Conservation (phyloP, 257 asterid species). For the Verbascum thapsus region DNA sequence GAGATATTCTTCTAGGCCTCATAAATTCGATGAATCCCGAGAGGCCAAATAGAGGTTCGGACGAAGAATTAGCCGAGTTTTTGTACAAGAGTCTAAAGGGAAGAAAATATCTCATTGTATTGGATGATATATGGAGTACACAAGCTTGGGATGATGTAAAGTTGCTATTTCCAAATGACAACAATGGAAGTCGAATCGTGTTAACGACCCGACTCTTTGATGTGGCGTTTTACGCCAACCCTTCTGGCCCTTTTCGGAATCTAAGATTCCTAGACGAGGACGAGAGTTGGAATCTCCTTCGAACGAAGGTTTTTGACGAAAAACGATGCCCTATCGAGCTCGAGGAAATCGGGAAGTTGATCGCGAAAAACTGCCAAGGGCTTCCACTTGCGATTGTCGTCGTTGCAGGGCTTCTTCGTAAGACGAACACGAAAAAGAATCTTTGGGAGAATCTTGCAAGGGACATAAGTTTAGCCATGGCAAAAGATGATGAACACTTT, state of each 20-base stretch:
- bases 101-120: constrained; percentile 33
- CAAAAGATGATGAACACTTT: constrained; percentile 25
- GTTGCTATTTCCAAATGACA: constrained; percentile 35
- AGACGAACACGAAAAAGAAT: constrained; percentile 7
- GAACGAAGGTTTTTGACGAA: constrained; percentile 30
- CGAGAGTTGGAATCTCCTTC: constrained; percentile 37
- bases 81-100: constrained; percentile 34
- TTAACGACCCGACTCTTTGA: constrained; percentile 33
- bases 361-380: constrained; percentile 35
- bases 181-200: constrained; percentile 33
- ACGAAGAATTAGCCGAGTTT: constrained; percentile 1
- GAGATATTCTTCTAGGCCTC: constrained; percentile 25
- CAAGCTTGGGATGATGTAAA: constrained; percentile 36
- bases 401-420: constrained; percentile 35
- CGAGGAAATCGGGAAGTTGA: constrained; percentile 31
- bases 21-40: constrained; percentile 17
- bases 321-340: constrained; percentile 28
- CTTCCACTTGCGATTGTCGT: constrained; percentile 35
- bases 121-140: constrained; percentile 39
- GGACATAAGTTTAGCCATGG: constrained; percentile 24
- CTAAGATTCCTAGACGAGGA: constrained; percentile 32
- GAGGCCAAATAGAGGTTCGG: not conserved
- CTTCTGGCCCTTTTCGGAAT: constrained; percentile 18
- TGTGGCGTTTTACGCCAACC: constrained; percentile 27
- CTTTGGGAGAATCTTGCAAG: constrained; percentile 34